Conservation (phyloP, 352 stramenopile genomes). For the Phytophthora rubi region DNA sequence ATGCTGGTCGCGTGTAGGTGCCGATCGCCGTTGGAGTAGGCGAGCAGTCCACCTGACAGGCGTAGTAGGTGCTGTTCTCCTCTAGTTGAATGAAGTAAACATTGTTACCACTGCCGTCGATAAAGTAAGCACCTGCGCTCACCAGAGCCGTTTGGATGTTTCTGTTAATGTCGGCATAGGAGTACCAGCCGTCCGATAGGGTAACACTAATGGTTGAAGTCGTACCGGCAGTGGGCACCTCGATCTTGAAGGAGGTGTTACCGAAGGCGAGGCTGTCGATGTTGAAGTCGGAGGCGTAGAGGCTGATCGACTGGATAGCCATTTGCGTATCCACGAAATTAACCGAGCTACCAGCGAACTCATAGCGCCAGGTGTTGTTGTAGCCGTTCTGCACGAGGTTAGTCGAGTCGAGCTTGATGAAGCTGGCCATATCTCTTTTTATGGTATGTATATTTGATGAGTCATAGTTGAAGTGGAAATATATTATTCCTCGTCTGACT, state of each 20-base stretch:
- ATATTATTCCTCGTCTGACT: not conserved
- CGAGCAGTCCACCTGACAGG: slow-evolving; percentile 12
- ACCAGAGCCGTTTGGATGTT: slow-evolving; percentile 19
- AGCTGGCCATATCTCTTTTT: slow-evolving; percentile 10
- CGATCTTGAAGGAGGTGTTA: not conserved
- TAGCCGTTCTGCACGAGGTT: slow-evolving; percentile 17
- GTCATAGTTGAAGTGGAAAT: slow-evolving; percentile 5
- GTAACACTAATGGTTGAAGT: not conserved
- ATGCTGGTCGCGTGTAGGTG: slow-evolving; percentile 17
- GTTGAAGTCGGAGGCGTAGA: not conserved
- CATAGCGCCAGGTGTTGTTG: slow-evolving; percentile 16
- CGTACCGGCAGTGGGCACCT: not conserved
- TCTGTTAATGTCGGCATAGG: slow-evolving; percentile 11
- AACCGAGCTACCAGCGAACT: slow-evolving; percentile 1
- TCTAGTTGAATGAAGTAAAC: slow-evolving; percentile 18
- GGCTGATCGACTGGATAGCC: not conserved
- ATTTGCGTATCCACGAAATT: slow-evolving; percentile 8
- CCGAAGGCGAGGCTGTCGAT: not conserved
- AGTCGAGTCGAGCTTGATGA: slow-evolving; percentile 19
- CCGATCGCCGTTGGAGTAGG: slow-evolving; percentile 4
- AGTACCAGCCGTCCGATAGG: slow-evolving; percentile 11
- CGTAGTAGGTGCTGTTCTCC: slow-evolving; percentile 24
- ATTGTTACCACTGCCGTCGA: slow-evolving; percentile 13
- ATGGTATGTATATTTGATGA: slow-evolving; percentile 17
- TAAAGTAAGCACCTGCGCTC: slow-evolving; percentile 15